Conservation (phyloP, 1,139 yeast genomes). For the Pichia terricola region DNA sequence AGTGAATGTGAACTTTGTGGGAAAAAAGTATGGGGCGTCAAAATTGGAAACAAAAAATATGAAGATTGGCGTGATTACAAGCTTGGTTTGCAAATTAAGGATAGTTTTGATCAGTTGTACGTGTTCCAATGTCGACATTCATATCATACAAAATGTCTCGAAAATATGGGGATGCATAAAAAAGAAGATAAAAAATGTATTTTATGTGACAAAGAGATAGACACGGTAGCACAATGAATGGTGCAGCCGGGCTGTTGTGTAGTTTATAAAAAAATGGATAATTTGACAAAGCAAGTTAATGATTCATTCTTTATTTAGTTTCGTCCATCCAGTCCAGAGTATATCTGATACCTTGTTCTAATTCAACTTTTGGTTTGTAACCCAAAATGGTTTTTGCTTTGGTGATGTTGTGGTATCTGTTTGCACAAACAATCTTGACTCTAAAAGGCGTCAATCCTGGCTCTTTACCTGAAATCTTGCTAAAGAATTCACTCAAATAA, state of each 20-base stretch:
- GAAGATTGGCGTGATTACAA: conserved; percentile 36
- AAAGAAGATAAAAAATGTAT: conserved; percentile 20
- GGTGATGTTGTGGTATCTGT: conserved; percentile 82
- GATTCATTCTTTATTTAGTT: conserved; percentile 18
- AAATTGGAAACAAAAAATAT: conserved; percentile 34
- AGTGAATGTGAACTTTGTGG: conserved; percentile 67
- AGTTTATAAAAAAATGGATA: too few species aligned
- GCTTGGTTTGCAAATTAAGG: conserved; percentile 9
- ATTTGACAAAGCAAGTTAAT: too few species aligned
- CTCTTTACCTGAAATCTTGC: conserved; percentile 66
- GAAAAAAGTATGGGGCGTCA: conserved; percentile 53
- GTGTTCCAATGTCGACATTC: conserved; percentile 55
- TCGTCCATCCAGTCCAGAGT: conserved; percentile 91
- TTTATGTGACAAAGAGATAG: conserved; percentile 17
- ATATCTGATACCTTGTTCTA: conserved; percentile 72
- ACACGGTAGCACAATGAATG: too few species aligned
- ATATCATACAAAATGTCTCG: conserved; percentile 56
- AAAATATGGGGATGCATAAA: conserved; percentile 31
- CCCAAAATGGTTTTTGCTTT: conserved; percentile 76
- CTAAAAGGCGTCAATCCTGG: conserved; percentile 96
- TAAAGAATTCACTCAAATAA: conserved; percentile 63
- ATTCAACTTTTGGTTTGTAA: conserved; percentile 69
- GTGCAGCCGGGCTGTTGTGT: too few species aligned
- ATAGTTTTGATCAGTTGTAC: conserved; percentile 26
- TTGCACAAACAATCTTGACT: conserved; percentile 89